Evolutionary conservation across 2,329 filamentous ascomycete species (phyloP).

Genomic region (Trichoderma sp.): DNA sequence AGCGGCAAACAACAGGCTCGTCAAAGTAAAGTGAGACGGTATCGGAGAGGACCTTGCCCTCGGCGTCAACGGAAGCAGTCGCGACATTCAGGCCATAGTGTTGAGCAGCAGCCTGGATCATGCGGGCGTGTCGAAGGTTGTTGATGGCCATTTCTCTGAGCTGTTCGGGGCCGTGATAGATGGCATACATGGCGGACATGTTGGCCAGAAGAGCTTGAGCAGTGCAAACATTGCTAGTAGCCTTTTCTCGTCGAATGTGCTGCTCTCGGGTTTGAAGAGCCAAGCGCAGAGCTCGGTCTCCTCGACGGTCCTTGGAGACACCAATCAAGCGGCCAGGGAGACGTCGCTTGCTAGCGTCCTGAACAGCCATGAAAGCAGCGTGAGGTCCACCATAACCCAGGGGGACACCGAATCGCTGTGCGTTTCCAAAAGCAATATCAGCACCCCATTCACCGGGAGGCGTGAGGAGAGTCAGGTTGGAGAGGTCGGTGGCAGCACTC

Average conservation of each 20-base stretch:
- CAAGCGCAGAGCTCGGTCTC: constrained; percentile 78
- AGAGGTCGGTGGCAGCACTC: constrained; percentile 84
- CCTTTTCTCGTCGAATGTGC: constrained; percentile 94
- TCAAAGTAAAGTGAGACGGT: constrained; percentile 69
- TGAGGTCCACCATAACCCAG: constrained; percentile 94
- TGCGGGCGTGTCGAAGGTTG: constrained; percentile 70
- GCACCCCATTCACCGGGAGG: constrained; percentile 94
- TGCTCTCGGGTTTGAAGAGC: constrained; percentile 93
- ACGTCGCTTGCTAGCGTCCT: constrained; percentile 90
- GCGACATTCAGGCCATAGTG: constrained; percentile 66
- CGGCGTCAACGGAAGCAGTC: constrained; percentile 58
- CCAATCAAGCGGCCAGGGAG: constrained; percentile 90
- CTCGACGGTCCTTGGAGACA: constrained; percentile 86
- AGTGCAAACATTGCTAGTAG: constrained; percentile 96
- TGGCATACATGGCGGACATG: constrained; percentile 92
- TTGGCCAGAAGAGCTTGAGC: constrained; percentile 92
- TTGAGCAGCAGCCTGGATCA: constrained; percentile 67
- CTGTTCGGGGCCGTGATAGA: constrained; percentile 88
- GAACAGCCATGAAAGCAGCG: constrained; percentile 92
- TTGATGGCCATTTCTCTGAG: constrained; percentile 82
- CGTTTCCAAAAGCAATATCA: constrained; percentile 91
- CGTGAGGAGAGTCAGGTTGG: constrained; percentile 84
- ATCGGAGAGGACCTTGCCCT: constrained; percentile 71
- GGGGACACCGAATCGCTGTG: constrained; percentile 89
- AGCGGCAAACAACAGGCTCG: constrained; percentile 32